Evolutionary conservation across 2,329 filamentous ascomycete species (phyloP).

Genomic region (Neonectria coccinea): DNA sequence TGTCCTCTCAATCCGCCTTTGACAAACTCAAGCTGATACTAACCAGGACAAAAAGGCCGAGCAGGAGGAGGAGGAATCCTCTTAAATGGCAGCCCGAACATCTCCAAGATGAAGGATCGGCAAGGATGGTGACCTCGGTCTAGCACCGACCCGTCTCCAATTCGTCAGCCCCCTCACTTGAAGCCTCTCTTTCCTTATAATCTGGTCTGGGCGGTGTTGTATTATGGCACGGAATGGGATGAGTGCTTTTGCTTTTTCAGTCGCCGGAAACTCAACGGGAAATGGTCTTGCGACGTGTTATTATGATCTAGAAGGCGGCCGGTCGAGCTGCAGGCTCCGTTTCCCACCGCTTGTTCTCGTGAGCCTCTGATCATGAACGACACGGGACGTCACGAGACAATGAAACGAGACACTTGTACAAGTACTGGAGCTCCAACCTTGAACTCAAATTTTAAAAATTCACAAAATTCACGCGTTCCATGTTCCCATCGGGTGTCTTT

Average conservation of each 20-base stretch:
- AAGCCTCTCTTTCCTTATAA: slow-evolving; percentile 50
- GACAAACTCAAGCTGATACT: slow-evolving; percentile 37
- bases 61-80: slow-evolving; percentile 70
- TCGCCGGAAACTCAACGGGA: slow-evolving; percentile 51
- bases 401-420: slow-evolving; percentile 49
- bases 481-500: background rate
- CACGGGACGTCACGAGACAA: slow-evolving; percentile 41
- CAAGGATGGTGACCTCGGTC: slow-evolving; percentile 5
- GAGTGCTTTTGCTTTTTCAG: slow-evolving; percentile 53
- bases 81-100: slow-evolving; percentile 43
- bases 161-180: slow-evolving; percentile 27
- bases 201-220: slow-evolving; percentile 57
- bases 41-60: slow-evolving; percentile 60
- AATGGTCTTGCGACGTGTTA: slow-evolving; percentile 49
- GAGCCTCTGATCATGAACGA: slow-evolving; percentile 43
- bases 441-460: slow-evolving; percentile 38
- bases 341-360: slow-evolving; percentile 35
- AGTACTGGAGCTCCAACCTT: slow-evolving; percentile 38
- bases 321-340: slow-evolving; percentile 43
- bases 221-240: slow-evolving; percentile 56
- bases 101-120: background rate
- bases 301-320: slow-evolving; percentile 49
- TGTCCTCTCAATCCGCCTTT: slow-evolving; percentile 25
- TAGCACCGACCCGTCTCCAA: slow-evolving; percentile 14
- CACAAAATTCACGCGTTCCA: background rate